A percentile compares a stretch with the other conserved stretches of the same genome.
Evolutionary conservation across 176 grass and related monocot genomes (phyloP).

Genomic region (Carex myosuroides): DNA sequence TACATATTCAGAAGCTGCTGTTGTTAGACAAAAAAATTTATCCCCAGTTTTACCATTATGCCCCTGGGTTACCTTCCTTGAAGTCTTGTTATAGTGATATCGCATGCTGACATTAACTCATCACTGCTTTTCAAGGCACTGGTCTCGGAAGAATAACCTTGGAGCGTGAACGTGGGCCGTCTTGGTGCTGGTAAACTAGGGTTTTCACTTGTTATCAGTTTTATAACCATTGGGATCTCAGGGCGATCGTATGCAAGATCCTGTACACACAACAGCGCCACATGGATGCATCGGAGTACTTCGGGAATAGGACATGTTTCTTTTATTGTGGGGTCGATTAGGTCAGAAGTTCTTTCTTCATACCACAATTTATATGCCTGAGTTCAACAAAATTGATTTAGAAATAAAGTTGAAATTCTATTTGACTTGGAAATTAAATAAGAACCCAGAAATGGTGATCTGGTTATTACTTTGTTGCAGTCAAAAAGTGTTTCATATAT

Average conservation of each 20-base stretch:
- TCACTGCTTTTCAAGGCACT: conserved; percentile 14
- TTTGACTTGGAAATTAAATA: background rate
- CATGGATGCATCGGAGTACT: conserved; percentile 42
- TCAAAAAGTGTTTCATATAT: background rate
- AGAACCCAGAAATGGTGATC: background rate
- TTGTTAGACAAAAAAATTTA: background rate
- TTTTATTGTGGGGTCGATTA: conserved; percentile 26
- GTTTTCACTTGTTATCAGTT: conserved; percentile 40
- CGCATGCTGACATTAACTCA: conserved; percentile 12
- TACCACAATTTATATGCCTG: conserved; percentile 60
- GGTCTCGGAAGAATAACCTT: conserved; percentile 15
- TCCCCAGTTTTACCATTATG: background rate
- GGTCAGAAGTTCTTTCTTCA: conserved; percentile 23
- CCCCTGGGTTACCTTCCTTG: conserved; percentile 20
- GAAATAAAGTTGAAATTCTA: background rate
- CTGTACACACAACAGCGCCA: conserved; percentile 55
- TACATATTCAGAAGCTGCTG: background rate
- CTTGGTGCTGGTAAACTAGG: conserved; percentile 27
- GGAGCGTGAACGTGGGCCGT: conserved; percentile 8
- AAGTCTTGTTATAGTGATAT: conserved; percentile 27
- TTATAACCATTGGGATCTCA: conserved; percentile 41
- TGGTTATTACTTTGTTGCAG: background rate
- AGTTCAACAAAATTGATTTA: background rate
- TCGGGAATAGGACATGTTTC: conserved; percentile 25
- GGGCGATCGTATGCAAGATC: conserved; percentile 40